These are phyloP conservation scores for Chrysochromulina tobinii DNA, from an alignment of 78 protist genomes.

Conservation along the genomic window DNA sequence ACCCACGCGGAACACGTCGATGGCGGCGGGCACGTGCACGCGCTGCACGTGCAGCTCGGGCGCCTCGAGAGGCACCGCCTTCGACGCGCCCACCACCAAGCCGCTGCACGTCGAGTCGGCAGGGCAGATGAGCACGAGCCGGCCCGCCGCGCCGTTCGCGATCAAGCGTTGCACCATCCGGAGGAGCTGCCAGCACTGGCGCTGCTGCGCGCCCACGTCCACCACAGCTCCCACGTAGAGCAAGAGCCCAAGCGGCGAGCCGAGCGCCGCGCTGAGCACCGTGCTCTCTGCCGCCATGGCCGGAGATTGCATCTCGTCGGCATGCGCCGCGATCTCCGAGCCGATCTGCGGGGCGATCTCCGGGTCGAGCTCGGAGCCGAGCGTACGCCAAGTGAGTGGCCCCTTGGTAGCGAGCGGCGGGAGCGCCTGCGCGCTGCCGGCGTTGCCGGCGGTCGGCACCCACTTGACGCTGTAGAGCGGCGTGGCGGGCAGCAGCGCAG, in stretches of 20 bases:
- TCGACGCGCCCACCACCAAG: constrained; percentile 21
- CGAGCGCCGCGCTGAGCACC: neutral
- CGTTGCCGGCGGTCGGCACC: neutral
- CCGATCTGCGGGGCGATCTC: neutral
- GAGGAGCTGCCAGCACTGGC: neutral
- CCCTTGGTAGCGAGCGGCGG: no score
- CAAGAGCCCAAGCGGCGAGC: neutral
- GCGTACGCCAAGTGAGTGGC: no score
- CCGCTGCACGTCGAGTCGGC: neutral
- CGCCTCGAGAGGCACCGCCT: constrained; percentile 28
- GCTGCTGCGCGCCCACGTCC: no score
- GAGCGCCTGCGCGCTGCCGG: neutral
- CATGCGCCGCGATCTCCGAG: no score
- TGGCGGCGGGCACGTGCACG: neutral
- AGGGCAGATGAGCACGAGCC: neutral
- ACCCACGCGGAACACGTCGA: neutral
- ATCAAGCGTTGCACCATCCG: neutral
- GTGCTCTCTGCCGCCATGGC: no score
- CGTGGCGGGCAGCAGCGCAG: neutral
- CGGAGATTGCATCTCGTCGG: neutral
- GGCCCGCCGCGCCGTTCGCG: neutral
- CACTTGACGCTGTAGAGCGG: neutral
- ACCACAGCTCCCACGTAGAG: neutral
- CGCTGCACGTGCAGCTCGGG: constrained; percentile 22
- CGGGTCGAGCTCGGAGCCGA: no score